Base-by-base conservation (phyloP, 345 rosid genomes). In the Diplotaxis tenuifolia region DNA sequence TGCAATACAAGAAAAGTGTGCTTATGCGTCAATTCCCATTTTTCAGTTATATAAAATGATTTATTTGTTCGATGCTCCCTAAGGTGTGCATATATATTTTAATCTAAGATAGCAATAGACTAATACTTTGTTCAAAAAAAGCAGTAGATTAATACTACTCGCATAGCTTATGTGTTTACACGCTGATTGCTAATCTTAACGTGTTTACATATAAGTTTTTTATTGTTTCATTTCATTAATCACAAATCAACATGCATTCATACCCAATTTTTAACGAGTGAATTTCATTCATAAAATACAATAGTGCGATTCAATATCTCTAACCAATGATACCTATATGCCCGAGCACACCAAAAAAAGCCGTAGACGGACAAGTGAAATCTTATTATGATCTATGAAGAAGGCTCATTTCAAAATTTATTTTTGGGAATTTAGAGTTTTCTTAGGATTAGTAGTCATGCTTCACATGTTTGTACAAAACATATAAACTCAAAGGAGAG, bases 1-100 rank as follows among this genome's bases (percentile, higher is more conserved):
- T 75, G 68, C 73, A 67, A 20, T n/a, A 40, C 14, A 67, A 21
- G 53, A n/a, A 67, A 74, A 67, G 73, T 59, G 32, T 25, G 34
- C 32, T 11, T 14, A 59, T 67, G 67, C 62, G 68, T 67, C 78
- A 65, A 32, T 28, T 27, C 18, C 56, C 58, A 73, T 40, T 55
- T 73, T n/a, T n/a, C n/a, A 27, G 54, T 18, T 53, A 54, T 63
- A 20, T 20, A 18, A 60, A 34, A 62, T 11, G 12, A 16, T 62
- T 16, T n/a, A 6, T 36, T 4, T 63, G 69, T 36, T 72, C 22
- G 11, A 52, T 63, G 45, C 11, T 72, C 32, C 53, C 32, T 7
- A 20, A 42, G 5, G 15, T 64, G 19, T 8, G 55, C 5, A 7
- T 22, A 18, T 15, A n/a, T 20, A 29, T 7, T 9, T 50, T 55